Conservation (phyloP, 108 stramenopile species). For the Cyclostephanos invisitatus region DNA sequence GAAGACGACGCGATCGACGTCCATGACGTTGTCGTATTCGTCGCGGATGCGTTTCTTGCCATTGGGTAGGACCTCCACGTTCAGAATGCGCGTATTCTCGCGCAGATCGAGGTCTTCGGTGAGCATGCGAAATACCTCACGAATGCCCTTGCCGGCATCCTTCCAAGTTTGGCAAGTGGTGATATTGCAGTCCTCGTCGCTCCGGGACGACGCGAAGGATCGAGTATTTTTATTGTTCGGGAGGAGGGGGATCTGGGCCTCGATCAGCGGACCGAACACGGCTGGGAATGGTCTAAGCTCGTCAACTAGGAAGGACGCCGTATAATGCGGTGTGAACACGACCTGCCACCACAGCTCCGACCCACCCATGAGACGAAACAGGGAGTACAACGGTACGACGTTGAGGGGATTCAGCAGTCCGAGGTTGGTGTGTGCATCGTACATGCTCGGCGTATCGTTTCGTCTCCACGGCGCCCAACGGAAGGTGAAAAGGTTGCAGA, state of each 20-base stretch:
- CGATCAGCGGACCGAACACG: slow-evolving; percentile 61
- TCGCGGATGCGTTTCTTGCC: slow-evolving; percentile 56
- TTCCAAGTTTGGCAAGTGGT: slow-evolving; percentile 65
- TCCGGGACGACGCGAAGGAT: slow-evolving; percentile 32
- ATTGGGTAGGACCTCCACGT: slow-evolving; percentile 49
- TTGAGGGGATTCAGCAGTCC: slow-evolving; percentile 59
- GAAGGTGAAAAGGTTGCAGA: slow-evolving; percentile 52
- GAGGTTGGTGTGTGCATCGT: slow-evolving; percentile 56
- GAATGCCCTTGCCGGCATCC: slow-evolving; percentile 61
- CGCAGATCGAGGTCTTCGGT: slow-evolving; percentile 50
- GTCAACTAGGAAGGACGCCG: slow-evolving; percentile 58
- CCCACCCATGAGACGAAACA: slow-evolving; percentile 49
- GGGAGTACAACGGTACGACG: slow-evolving; percentile 53
- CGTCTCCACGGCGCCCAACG: slow-evolving; percentile 59
- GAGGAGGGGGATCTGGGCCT: slow-evolving; percentile 55
- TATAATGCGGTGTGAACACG: slow-evolving; percentile 62
- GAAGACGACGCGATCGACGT: slow-evolving; percentile 60
- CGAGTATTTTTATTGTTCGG: slow-evolving; percentile 47
- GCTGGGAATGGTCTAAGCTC: slow-evolving; percentile 59
- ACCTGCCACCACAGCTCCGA: slow-evolving; percentile 58
- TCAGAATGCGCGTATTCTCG: slow-evolving; percentile 46
- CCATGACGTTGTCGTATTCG: slow-evolving; percentile 50
- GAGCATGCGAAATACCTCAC: slow-evolving; percentile 53
- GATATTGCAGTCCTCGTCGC: slow-evolving; percentile 52
- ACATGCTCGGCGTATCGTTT: slow-evolving; percentile 54